phyloP scores from a whole-genome alignment of 2,329 filamentous ascomycete species.

The Alternaria arborescens region DNA sequence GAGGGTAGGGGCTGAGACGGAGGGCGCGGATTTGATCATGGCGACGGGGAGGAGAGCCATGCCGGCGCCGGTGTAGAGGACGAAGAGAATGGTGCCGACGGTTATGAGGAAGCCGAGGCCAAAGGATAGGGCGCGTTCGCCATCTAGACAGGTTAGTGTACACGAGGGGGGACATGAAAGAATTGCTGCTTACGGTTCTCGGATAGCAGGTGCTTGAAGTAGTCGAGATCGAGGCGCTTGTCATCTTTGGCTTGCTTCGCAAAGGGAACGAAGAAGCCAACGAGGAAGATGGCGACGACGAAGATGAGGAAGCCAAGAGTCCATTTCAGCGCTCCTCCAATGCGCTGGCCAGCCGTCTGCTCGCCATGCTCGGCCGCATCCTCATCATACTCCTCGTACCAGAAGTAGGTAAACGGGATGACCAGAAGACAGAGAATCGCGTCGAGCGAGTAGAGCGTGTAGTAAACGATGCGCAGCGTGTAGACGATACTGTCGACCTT shows the following conservation, averaged over 20 bases:
- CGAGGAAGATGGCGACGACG: conserved; percentile 81
- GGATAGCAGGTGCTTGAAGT: conserved; percentile 83
- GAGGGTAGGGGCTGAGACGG: conserved; percentile 82
- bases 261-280: conserved; percentile 93
- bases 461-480: conserved; percentile 89
- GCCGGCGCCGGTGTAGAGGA: conserved; percentile 87
- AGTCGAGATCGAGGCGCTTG: conserved; percentile 82
- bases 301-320: conserved; percentile 84
- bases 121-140: conserved; percentile 92
- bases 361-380: conserved; percentile 81
- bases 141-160: conserved; percentile 61
- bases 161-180: not conserved
- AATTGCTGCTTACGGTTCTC: conserved; percentile 71
- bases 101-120: conserved; percentile 87
- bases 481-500: conserved; percentile 79
- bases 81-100: conserved; percentile 84
- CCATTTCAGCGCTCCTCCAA: conserved; percentile 90
- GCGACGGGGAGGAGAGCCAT: conserved; percentile 88
- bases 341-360: conserved; percentile 73
- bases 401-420: conserved; percentile 97
- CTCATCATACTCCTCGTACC: conserved; percentile 97
- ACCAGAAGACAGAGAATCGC: conserved; percentile 87
- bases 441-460: conserved; percentile 89
- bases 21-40: conserved; percentile 89
- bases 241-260: conserved; percentile 69